Base-by-base conservation (phyloP, 352 stramenopile species). In the Globisporangium yorkense region DNA sequence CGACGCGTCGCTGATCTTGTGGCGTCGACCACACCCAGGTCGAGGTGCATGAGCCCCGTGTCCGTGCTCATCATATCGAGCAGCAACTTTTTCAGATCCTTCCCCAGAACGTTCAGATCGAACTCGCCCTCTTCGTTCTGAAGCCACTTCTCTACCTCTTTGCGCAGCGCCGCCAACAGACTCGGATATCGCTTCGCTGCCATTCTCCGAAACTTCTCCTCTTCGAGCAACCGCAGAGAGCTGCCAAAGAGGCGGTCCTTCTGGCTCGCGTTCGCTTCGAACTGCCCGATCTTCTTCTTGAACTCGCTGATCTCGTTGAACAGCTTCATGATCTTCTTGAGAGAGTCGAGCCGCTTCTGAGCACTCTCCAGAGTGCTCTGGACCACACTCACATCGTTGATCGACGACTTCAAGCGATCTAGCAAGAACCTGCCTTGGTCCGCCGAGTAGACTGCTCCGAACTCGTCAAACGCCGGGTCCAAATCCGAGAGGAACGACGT, bases 41-140 rank as follows among this genome's bases (percentile, higher is more conserved):
- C 81, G 15, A 93, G 59, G 50, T 96, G 86, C 80, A 96, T 92
- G 9, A 96, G 69, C 8, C 71, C 79, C 1, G 83, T 96, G 62
- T 94, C 67, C 2, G 74, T 86, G 54, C 90, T 88, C 71, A 94
- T 79, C 81, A 89, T 93, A 46, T 93, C 77, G 37, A 84, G 35
- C 4, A 96, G 37, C 10, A 91, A 57, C 1, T 72, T 77, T 58
- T 92, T 89, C 50, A 96, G 69, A 24, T 89, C 72, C 18, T 85
- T 66, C 27, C 85, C 83, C 5, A 95, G 68, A 21, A 95, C 67
- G 20, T 71, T 74, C 48, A 92, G 58, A 35, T 95, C 72, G 37
- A 80, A 95, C 40, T 89, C 80, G 33, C 76, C 74, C 44, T 78
- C 65, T 67, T 89, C 80, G 52, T 92, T 89, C 41, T 84, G 57